phyloP scores from a whole-genome alignment of 2,329 filamentous ascomycete species.

The Allantophomopsis lycopodina region DNA sequence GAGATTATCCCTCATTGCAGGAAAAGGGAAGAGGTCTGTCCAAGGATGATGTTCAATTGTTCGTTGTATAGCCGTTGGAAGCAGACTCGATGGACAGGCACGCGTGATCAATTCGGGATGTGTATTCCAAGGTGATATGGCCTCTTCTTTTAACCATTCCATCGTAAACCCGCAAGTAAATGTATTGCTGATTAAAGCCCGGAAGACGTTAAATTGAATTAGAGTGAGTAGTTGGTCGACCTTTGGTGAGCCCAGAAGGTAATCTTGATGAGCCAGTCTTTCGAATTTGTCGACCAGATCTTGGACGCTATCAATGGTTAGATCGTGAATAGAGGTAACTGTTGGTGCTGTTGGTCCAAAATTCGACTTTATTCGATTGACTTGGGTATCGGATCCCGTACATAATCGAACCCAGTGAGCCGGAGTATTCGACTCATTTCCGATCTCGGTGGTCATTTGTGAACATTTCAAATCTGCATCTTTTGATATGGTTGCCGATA shows the following conservation, averaged over 20 bases:
- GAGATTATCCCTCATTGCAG: slow-evolving; percentile 25
- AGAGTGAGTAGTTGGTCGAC: slow-evolving; percentile 7
- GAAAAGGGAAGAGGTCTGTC: slow-evolving; percentile 21
- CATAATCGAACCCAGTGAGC: no score
- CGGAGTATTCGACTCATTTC: no score
- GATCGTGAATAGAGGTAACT: background rate
- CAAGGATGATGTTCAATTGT: slow-evolving; percentile 23
- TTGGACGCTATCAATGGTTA: background rate
- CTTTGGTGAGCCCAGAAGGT: slow-evolving; percentile 5
- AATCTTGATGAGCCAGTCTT: slow-evolving; percentile 1
- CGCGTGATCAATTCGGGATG: background rate
- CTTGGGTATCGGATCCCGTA: background rate
- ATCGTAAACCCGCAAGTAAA: slow-evolving; percentile 2
- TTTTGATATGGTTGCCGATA: background rate
- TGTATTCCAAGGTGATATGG: slow-evolving; percentile 2
- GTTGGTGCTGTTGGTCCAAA: background rate
- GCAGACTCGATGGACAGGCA: slow-evolving; percentile 8
- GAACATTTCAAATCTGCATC: background rate
- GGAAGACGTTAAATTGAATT: slow-evolving; percentile 12
- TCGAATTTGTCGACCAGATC: slow-evolving; percentile 1
- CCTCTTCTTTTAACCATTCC: slow-evolving; percentile 1
- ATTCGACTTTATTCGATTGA: background rate
- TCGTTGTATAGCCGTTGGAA: slow-evolving; percentile 23
- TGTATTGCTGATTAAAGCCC: slow-evolving; percentile 8
- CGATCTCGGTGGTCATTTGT: no score